Percentiles rank a stretch among this genome's conserved stretches.
Conservation (phyloP, 2,329 filamentous ascomycete species). For the Xylariaceae sp. region DNA sequence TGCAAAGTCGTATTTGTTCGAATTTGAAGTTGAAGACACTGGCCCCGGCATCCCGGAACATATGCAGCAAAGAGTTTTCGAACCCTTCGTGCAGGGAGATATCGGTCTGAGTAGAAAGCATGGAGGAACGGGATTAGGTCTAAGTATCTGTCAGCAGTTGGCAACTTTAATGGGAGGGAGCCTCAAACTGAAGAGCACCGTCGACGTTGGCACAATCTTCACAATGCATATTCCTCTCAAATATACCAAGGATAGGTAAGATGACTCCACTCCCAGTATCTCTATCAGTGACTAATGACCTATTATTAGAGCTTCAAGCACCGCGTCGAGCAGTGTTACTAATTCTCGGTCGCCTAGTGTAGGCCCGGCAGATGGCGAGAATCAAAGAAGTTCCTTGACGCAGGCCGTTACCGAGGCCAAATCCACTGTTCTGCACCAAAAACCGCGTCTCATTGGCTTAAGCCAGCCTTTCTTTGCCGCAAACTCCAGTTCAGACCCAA, state of each 20-base stretch:
- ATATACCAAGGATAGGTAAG: conserved; percentile 70
- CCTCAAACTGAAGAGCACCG: conserved; percentile 70
- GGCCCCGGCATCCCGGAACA: conserved; percentile 81
- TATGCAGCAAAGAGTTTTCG: conserved; percentile 83
- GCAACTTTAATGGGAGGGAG: conserved; percentile 80
- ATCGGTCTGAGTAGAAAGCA: conserved; percentile 86
- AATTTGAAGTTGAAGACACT: conserved; percentile 87
- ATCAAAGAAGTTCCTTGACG: conserved; percentile 37
- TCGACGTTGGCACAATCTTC: conserved; percentile 78
- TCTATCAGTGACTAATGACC: conserved; percentile 6
- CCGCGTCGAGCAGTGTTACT: conserved; percentile 56
- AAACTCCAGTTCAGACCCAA: conserved; percentile 38
- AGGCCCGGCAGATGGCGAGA: conserved; percentile 44
- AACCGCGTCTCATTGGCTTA: conserved; percentile 80
- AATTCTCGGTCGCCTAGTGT: conserved; percentile 54
- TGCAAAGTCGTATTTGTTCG: conserved; percentile 72
- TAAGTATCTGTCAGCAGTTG: conserved; percentile 88
- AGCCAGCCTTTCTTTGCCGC: conserved; percentile 79
- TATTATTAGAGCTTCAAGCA: conserved; percentile 50
- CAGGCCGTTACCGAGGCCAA: conserved; percentile 36
- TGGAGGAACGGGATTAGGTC: conserved; percentile 82
- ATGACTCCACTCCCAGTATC: conserved; percentile 1
- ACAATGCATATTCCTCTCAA: conserved; percentile 81
- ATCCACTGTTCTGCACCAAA: conserved; percentile 60
- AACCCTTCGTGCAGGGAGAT: conserved; percentile 94